A percentile compares a stretch with the other conserved stretches of the same genome.
phyloP scores from a whole-genome alignment of 2,329 filamentous ascomycete species.

The Claviceps sp. region DNA sequence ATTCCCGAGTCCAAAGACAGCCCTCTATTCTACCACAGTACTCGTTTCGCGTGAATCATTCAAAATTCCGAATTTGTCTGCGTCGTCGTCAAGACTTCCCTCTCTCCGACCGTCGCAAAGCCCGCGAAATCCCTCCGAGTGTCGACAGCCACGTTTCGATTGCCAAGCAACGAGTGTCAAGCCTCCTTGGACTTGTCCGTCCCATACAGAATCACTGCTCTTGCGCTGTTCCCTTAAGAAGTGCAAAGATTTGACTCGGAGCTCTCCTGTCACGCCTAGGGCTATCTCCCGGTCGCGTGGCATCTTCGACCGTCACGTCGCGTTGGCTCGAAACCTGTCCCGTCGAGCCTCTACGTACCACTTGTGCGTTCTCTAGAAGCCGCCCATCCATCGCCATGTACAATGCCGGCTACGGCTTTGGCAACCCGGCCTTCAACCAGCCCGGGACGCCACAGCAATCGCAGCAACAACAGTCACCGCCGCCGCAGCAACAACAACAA shows the following conservation, averaged over 20 bases:
- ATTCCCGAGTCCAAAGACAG: too few relatives aligned
- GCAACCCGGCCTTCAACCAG: conserved; percentile 35
- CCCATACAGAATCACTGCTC: not conserved
- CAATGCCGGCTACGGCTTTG: conserved; percentile 40
- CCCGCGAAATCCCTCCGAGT: not conserved
- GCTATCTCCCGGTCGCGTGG: not conserved
- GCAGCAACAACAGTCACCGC: conserved; percentile 19
- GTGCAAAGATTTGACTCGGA: not conserved
- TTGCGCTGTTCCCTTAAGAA: not conserved
- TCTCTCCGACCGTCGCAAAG: not conserved
- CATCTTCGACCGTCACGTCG: not conserved
- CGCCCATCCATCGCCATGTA: conserved; percentile 30
- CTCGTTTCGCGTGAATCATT: too few relatives aligned
- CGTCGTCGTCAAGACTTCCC: not conserved
- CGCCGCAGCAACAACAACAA: conserved; percentile 26
- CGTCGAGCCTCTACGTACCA: not conserved
- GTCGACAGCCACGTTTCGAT: not conserved
- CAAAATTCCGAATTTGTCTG: not conserved
- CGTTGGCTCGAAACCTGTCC: not conserved
- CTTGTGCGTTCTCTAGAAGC: not conserved
- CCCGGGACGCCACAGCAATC: conserved; percentile 16
- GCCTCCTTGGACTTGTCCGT: not conserved
- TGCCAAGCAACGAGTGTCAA: not conserved
- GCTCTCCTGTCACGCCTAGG: too few relatives aligned
- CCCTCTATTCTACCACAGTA: too few relatives aligned